These are phyloP conservation scores for Glebionis coronaria DNA, from an alignment of 129 eudicot genomes.

Conservation along the genomic window DNA sequence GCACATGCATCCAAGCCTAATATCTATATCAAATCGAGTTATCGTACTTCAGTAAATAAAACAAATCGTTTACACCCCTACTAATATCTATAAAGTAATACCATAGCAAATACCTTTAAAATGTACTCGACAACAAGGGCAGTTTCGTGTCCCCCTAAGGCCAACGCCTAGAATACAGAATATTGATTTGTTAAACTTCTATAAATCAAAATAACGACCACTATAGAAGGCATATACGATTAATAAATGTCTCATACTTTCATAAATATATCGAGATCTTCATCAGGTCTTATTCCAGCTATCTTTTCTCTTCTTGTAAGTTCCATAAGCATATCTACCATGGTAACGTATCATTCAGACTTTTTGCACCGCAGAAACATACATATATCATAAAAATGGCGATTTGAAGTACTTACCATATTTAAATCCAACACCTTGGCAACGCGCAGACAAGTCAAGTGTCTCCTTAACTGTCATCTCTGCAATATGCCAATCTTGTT, in stretches of 20 bases:
- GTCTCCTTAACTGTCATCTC: slow-evolving; percentile 98
- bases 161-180: slow-evolving; percentile 52
- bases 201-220: neutral
- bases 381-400: slow-evolving; percentile 5
- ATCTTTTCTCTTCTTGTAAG: slow-evolving; percentile 88
- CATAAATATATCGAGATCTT: slow-evolving; percentile 95
- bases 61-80: neutral
- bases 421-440: slow-evolving; percentile 96
- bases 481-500: slow-evolving; percentile 94
- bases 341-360: slow-evolving; percentile 31
- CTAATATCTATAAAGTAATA: neutral
- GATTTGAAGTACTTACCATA: slow-evolving; percentile 59
- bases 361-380: slow-evolving; percentile 23
- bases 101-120: slow-evolving; percentile 61
- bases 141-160: slow-evolving; percentile 82
- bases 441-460: slow-evolving; percentile 82
- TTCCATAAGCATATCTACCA: slow-evolving; percentile 94
- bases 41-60: slow-evolving; percentile 29
- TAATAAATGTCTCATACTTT: slow-evolving; percentile 45
- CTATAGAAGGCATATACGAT: slow-evolving; percentile 14
- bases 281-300: slow-evolving; percentile 85
- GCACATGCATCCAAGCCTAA: slow-evolving; percentile 93
- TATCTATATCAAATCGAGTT: slow-evolving; percentile 59
- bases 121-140: slow-evolving; percentile 86
- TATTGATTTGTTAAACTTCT: slow-evolving; percentile 9